Evolutionary conservation across 2,329 filamentous ascomycete species (phyloP).

Genomic region (Colletotrichum spinosum): DNA sequence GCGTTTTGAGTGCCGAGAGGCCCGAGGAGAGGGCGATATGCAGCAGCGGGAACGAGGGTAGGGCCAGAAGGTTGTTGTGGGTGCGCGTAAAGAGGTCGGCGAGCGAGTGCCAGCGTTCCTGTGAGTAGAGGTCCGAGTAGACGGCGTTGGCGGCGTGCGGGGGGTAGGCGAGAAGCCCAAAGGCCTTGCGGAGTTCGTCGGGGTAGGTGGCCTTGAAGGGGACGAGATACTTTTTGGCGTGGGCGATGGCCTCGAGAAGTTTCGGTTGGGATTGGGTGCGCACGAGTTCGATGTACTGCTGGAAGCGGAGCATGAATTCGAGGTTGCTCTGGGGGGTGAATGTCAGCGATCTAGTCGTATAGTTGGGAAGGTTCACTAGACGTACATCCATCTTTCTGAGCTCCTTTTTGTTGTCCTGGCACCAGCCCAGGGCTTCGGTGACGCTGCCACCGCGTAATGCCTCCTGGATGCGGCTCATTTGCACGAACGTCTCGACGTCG

Average conservation of each 20-base stretch:
- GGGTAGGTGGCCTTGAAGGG: constrained; percentile 77
- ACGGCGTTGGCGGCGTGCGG: constrained; percentile 61
- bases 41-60: constrained; percentile 85
- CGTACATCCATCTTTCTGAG: constrained; percentile 86
- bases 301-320: constrained; percentile 92
- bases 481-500: constrained; percentile 88
- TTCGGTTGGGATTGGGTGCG: constrained; percentile 73
- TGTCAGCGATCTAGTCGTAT: constrained; percentile 21
- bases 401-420: constrained; percentile 91
- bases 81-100: constrained; percentile 85
- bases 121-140: constrained; percentile 74
- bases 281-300: constrained; percentile 95
- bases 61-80: constrained; percentile 85
- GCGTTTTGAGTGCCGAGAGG: constrained; percentile 94
- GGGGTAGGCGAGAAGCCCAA: constrained; percentile 82
- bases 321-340: constrained; percentile 73
- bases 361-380: constrained; percentile 9
- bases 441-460: constrained; percentile 78
- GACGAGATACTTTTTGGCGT: constrained; percentile 85
- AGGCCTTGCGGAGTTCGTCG: constrained; percentile 76
- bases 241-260: constrained; percentile 79
- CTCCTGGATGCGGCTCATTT: constrained; percentile 82
- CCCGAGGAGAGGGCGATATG: constrained; percentile 92
- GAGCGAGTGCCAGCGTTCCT: constrained; percentile 79
- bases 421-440: constrained; percentile 87